Evolutionary conservation across 176 grass and related monocot species (phyloP).

Genomic region (Phoenix roebelenii): DNA sequence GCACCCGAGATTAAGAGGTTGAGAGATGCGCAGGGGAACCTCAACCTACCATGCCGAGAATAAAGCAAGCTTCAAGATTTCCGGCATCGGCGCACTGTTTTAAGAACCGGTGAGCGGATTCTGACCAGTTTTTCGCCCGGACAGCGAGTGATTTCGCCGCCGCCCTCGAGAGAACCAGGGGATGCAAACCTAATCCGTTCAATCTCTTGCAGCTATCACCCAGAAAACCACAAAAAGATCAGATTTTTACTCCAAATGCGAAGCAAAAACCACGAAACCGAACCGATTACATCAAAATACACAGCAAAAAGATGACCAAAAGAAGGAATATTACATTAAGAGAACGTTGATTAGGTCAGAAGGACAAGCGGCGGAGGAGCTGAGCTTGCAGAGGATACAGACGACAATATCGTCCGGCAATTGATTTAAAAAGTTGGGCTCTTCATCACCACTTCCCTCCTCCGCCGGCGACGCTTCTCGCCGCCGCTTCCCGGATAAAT

Average conservation of each 20-base stretch:
- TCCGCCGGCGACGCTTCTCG: conserved; percentile 1
- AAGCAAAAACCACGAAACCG: no score
- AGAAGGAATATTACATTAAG: conserved; percentile 32
- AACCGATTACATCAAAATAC: neutral
- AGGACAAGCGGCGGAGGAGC: conserved; percentile 33
- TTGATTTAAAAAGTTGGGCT: conserved; percentile 30
- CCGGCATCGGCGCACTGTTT: conserved; percentile 51
- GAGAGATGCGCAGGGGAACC: neutral
- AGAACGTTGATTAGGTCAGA: conserved; percentile 49
- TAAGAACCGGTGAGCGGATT: conserved; percentile 42
- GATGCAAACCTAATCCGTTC: conserved; percentile 25
- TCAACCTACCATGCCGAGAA: conserved; percentile 64
- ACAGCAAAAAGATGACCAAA: neutral
- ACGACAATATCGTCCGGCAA: conserved; percentile 75
- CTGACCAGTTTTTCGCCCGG: conserved; percentile 50
- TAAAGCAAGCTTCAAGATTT: conserved; percentile 71
- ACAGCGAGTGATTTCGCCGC: conserved; percentile 40
- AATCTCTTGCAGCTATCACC: conserved; percentile 54
- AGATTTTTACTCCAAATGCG: neutral
- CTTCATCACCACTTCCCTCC: neutral
- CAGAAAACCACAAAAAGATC: neutral
- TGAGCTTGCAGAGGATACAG: conserved; percentile 45
- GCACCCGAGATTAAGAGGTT: neutral
- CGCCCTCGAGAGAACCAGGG: conserved; percentile 54
- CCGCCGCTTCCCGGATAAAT: conserved; percentile 8